These are phyloP conservation scores for Rhizopogon vinicolor DNA, from an alignment of 768 basidiomycete genomes.

Conservation along the genomic window DNA sequence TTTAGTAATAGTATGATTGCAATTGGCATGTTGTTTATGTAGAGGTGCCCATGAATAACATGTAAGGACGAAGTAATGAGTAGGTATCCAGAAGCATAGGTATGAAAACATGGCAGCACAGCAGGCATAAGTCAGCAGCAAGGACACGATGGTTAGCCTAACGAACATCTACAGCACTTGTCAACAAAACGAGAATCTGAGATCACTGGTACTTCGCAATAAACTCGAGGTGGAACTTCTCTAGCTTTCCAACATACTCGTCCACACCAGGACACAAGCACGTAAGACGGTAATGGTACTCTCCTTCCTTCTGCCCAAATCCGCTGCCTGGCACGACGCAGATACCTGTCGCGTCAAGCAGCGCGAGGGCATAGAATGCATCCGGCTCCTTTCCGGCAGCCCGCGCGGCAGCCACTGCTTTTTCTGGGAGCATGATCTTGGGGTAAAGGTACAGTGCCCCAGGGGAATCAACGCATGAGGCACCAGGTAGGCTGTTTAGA, in stretches of 20 bases:
- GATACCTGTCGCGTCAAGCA: slow-evolving; percentile 89
- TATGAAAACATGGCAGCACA: not conserved
- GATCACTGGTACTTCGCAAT: slow-evolving; percentile 40
- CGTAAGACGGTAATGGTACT: slow-evolving; percentile 89
- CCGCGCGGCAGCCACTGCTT: slow-evolving; percentile 70
- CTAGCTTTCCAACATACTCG: slow-evolving; percentile 84
- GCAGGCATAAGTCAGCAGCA: not conserved
- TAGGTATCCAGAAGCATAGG: not conserved
- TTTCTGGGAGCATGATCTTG: slow-evolving; percentile 64
- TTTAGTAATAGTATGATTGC: too few species aligned
- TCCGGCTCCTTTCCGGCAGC: slow-evolving; percentile 78
- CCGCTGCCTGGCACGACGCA: slow-evolving; percentile 93
- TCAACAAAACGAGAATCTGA: not conserved
- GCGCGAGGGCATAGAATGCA: slow-evolving; percentile 77
- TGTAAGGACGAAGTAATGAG: not conserved
- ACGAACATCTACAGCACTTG: not conserved
- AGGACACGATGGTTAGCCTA: not conserved
- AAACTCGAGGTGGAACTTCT: slow-evolving; percentile 65
- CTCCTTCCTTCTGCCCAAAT: slow-evolving; percentile 89
- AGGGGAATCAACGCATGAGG: slow-evolving; percentile 84
- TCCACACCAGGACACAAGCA: slow-evolving; percentile 94
- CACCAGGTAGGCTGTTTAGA: slow-evolving; percentile 82
- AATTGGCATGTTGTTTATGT: too few species aligned
- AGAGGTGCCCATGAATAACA: too few species aligned
- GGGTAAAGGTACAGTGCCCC: slow-evolving; percentile 96